Percentiles rank a stretch among this genome's conserved stretches.
Evolutionary conservation across 2,329 filamentous ascomycete species (phyloP).

Genomic region (Cercospora zeina): DNA sequence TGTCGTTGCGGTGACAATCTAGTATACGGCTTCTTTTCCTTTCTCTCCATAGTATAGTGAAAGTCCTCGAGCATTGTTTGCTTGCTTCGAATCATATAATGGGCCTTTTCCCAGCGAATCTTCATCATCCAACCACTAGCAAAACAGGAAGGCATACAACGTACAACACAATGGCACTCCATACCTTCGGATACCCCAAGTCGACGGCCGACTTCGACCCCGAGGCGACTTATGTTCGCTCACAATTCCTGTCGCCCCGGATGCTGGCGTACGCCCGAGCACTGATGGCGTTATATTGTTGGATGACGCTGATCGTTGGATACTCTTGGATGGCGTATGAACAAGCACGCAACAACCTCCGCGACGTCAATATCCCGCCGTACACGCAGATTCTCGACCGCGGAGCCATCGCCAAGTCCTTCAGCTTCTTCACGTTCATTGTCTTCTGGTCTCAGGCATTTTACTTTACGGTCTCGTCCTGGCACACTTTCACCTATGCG

Average conservation of each 20-base stretch:
- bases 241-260: slow-evolving; percentile 18
- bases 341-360: slow-evolving; percentile 10
- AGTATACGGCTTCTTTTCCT: neutral
- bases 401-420: slow-evolving; percentile 20
- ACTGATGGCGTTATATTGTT: slow-evolving; percentile 22
- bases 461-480: slow-evolving; percentile 22
- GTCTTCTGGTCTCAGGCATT: slow-evolving; percentile 24
- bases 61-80: neutral
- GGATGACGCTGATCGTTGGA: slow-evolving; percentile 24
- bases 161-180: slow-evolving; percentile 11
- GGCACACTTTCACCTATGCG: slow-evolving; percentile 21
- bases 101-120: neutral
- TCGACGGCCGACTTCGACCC: slow-evolving; percentile 15
- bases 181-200: slow-evolving; percentile 2
- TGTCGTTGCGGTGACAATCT: neutral
- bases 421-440: slow-evolving; percentile 27
- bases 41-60: neutral
- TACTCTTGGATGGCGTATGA: slow-evolving; percentile 23
- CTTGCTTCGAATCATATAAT: neutral
- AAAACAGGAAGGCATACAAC: neutral
- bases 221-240: slow-evolving; percentile 16
- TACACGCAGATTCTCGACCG: slow-evolving; percentile 18
- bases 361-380: slow-evolving; percentile 18
- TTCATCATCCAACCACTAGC: neutral
- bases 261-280: slow-evolving; percentile 14